These are phyloP conservation scores for Solanum chiquidenum DNA, from an alignment of 257 asterid species.

Conservation along the genomic window DNA sequence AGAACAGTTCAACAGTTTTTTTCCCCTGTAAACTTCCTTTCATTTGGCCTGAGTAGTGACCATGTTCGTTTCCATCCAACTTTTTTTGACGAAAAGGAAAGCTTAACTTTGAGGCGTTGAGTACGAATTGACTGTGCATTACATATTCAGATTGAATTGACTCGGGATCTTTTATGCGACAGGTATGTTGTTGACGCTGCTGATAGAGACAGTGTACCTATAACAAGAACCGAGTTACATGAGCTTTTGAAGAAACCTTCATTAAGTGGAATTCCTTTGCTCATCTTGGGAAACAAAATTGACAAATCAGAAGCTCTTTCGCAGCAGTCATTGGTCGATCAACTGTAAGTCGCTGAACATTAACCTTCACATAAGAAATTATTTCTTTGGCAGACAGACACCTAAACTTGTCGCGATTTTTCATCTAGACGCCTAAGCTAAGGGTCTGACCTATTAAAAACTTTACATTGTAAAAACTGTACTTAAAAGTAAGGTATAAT, in stretches of 20 bases:
- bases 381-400: not conserved
- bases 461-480: not conserved
- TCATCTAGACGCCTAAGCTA: not conserved
- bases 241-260: conserved; percentile 76
- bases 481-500: not conserved
- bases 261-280: conserved; percentile 63
- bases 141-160: not conserved
- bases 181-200: conserved; percentile 96
- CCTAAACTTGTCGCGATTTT: not conserved
- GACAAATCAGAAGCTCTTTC: conserved; percentile 88
- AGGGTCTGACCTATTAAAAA: not conserved
- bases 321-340: conserved; percentile 62
- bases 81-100: not conserved
- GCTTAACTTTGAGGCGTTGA: not conserved
- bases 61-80: not conserved
- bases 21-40: not conserved
- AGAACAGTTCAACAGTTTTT: not conserved
- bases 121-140: not conserved
- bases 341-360: conserved; percentile 45
- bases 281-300: conserved; percentile 78
- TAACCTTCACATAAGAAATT: not conserved
- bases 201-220: conserved; percentile 80
- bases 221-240: conserved; percentile 63
- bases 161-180: not conserved
- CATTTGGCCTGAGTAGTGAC: not conserved